Conservation (phyloP, 1,284 basidiomycete genomes). For the Paramarasmius palmivorus region DNA sequence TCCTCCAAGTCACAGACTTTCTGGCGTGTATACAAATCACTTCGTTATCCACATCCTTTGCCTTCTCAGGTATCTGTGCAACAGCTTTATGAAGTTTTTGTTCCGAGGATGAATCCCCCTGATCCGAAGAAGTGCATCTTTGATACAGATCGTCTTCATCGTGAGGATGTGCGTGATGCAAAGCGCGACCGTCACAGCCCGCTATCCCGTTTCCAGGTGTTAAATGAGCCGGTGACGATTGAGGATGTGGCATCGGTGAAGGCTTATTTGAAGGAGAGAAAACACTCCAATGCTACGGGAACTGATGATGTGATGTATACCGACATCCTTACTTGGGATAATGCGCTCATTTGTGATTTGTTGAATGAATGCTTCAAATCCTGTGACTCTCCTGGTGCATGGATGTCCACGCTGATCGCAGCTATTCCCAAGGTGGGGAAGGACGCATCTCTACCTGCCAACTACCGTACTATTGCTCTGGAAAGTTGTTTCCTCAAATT, state of each 20-base stretch:
- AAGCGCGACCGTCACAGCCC: background rate
- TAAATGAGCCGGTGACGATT: background rate
- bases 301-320: background rate
- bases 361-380: background rate
- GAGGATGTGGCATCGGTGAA: conserved; percentile 4
- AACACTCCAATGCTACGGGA: background rate
- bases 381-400: conserved; percentile 2
- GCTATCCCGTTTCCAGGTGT: background rate
- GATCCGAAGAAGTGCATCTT: background rate
- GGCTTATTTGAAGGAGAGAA: background rate
- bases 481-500: conserved; percentile 16
- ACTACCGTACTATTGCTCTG: conserved; percentile 11
- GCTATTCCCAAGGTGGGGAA: conserved; percentile 8
- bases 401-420: conserved; percentile 4
- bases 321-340: conserved; percentile 2
- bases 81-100: conserved; percentile 2
- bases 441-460: background rate
- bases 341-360: conserved; percentile 4
- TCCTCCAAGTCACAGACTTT: background rate
- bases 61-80: background rate
- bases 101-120: conserved; percentile 4
- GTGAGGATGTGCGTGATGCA: background rate
- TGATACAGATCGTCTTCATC: background rate
- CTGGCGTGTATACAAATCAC: conserved; percentile 4
- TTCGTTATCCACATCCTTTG: background rate